phyloP scores from a whole-genome alignment of 75 land plant species.

The Cryptomeria japonica region DNA sequence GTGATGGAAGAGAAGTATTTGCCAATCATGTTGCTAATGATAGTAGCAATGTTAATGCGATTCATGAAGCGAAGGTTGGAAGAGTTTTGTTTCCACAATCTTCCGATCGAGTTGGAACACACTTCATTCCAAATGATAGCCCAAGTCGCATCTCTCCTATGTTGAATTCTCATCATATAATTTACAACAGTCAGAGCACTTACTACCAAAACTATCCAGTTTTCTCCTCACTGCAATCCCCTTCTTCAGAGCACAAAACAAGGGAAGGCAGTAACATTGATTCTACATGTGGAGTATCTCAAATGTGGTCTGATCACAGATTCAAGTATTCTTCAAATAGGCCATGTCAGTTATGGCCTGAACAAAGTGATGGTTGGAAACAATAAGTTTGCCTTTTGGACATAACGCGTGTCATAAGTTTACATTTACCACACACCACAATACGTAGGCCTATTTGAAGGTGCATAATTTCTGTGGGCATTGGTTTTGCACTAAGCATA shows the following conservation, averaged over 20 bases:
- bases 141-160: background rate
- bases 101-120: background rate
- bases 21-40: background rate
- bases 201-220: slow-evolving; percentile 12
- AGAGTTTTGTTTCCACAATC: slow-evolving; percentile 4
- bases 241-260: background rate
- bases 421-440: background rate
- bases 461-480: background rate
- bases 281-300: background rate
- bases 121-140: background rate
- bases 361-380: background rate
- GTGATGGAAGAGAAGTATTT: slow-evolving; percentile 8
- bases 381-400: background rate
- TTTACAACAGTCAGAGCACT: slow-evolving; percentile 12
- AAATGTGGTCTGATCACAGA: slow-evolving; percentile 2
- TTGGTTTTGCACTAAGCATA: background rate
- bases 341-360: background rate
- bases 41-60: background rate
- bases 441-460: background rate
- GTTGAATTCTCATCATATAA: slow-evolving; percentile 13
- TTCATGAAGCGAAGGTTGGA: slow-evolving; percentile 1
- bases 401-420: background rate
- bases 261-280: background rate
- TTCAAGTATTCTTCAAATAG: slow-evolving; percentile 5
- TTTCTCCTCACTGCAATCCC: slow-evolving; percentile 10